Evolutionary conservation across 1,139 yeast species (phyloP), one percentile per base, ranked within the genome.

Genomic region (Zygosaccharomyces pseudobailii): DNA sequence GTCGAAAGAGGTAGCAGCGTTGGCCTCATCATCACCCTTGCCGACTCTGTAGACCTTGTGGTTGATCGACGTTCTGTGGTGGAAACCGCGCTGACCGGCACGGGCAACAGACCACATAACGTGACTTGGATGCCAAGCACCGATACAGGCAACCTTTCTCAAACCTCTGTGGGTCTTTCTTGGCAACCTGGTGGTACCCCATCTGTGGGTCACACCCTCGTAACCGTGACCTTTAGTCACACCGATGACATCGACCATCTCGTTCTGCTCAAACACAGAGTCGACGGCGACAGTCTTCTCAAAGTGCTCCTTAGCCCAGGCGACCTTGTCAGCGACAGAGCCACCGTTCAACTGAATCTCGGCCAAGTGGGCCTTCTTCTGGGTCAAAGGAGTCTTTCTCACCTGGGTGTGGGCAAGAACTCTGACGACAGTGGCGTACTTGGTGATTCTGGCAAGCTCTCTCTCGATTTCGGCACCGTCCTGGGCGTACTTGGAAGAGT

Each of bases 71-170:
- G 98, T 92, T 87, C 99, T 90, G 94, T 89, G 96, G 81, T 92
- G 98, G 96, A 87, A 92, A 88, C 99, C 99, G 82, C 85, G 88
- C 84, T 92, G 98, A 92, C 99, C 99, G 70, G 98, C 97, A 81
- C 99, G 89, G 70, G 98, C 97, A 78, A 92, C 98, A 72, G 97
- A 87, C 95, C 95, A 92, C 79, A 84, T 80, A 73, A 92, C 99
- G 82, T 92, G 96, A 79, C 96, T 86, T 78, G 98, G 98, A 82
- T 92, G 98, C 99, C 99, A 92, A 73, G 99, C 97, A 85, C 99
- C 99, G 72, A 92, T 94, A 89, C 99, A 92, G 73, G 98, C 99
- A 78, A 92, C 98, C 89, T 94, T 94, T 85, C 99, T 89, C 75
- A 90, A 84, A 92, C 99, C 99, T 86, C 97, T 89, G 80, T 92